Evolutionary conservation across 148 eudicot genomes (phyloP).

Genomic region (Pouteria glomerata): DNA sequence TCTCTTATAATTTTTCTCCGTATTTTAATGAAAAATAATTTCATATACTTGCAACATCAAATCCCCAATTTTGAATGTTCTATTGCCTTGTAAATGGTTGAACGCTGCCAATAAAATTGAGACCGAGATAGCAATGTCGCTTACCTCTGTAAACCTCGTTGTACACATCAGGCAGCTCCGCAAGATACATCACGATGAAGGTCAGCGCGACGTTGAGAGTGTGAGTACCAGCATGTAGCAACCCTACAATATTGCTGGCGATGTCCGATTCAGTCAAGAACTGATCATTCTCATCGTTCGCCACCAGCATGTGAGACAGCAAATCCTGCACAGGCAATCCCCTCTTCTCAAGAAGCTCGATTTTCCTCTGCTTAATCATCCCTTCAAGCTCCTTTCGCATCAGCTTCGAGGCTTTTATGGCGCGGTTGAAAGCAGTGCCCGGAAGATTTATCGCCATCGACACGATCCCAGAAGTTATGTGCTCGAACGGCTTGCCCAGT

Average conservation of each 20-base stretch:
- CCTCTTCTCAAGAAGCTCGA: constrained; percentile 11
- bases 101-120: too few relatives aligned
- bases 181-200: constrained; percentile 25
- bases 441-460: constrained; percentile 21
- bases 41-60: too few relatives aligned
- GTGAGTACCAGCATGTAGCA: constrained; percentile 23
- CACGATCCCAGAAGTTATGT: constrained; percentile 16
- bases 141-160: constrained; percentile 16
- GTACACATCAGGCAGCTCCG: constrained; percentile 29
- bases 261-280: constrained; percentile 17
- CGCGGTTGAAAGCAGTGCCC: constrained; percentile 22
- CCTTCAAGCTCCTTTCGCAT: constrained; percentile 11
- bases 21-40: too few relatives aligned
- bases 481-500: constrained; percentile 7
- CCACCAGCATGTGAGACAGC: constrained; percentile 19
- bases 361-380: constrained; percentile 13
- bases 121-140: background rate
- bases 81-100: too few relatives aligned
- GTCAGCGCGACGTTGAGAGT: constrained; percentile 23
- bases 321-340: constrained; percentile 10
- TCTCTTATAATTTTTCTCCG: too few relatives aligned
- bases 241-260: constrained; percentile 17
- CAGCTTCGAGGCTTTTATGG: constrained; percentile 16
- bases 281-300: constrained; percentile 15
- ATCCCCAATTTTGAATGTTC: too few relatives aligned